Evolutionary conservation across 495 filamentous ascomycete species (phyloP).

Genomic region (Talaromyces trachyspermus): DNA sequence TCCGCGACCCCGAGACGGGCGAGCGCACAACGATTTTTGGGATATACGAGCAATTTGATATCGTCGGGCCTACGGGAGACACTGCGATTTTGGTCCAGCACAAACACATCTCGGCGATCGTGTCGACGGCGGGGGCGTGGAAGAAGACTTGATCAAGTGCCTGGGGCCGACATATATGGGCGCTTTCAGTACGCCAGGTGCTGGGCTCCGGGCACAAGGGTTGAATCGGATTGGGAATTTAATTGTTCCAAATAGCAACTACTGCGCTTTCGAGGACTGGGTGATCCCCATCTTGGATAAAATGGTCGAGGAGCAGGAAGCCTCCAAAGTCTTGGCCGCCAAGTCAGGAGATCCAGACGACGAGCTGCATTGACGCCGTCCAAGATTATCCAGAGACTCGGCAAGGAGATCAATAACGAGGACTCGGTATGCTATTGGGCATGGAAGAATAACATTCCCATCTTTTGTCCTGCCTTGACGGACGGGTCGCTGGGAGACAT

Average conservation of each 20-base stretch:
- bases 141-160: slow-evolving; percentile 98
- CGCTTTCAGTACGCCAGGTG: slow-evolving; percentile 67
- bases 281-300: slow-evolving; percentile 80
- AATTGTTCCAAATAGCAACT: slow-evolving; percentile 94
- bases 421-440: slow-evolving; percentile 91
- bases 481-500: slow-evolving; percentile 94
- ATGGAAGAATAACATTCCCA: slow-evolving; percentile 83
- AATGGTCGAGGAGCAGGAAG: slow-evolving; percentile 91
- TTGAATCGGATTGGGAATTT: slow-evolving; percentile 95
- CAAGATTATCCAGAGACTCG: slow-evolving; percentile 76
- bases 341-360: slow-evolving; percentile 51
- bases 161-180: slow-evolving; percentile 89
- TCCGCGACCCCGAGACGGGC: slow-evolving; percentile 63
- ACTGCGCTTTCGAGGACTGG: slow-evolving; percentile 97
- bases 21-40: slow-evolving; percentile 87
- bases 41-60: slow-evolving; percentile 94
- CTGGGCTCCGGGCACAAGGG: slow-evolving; percentile 68
- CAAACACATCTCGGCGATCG: slow-evolving; percentile 81
- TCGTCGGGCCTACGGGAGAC: slow-evolving; percentile 90
- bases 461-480: slow-evolving; percentile 93
- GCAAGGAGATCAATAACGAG: slow-evolving; percentile 87
- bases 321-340: slow-evolving; percentile 41
- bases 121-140: slow-evolving; percentile 93
- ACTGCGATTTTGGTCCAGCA: slow-evolving; percentile 88
- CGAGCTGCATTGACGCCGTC: slow-evolving; percentile 80